A percentile compares a stretch with the other conserved stretches of the same genome.
Conservation (phyloP, 768 basidiomycete species). For the Rhizopogon vinicolor region DNA sequence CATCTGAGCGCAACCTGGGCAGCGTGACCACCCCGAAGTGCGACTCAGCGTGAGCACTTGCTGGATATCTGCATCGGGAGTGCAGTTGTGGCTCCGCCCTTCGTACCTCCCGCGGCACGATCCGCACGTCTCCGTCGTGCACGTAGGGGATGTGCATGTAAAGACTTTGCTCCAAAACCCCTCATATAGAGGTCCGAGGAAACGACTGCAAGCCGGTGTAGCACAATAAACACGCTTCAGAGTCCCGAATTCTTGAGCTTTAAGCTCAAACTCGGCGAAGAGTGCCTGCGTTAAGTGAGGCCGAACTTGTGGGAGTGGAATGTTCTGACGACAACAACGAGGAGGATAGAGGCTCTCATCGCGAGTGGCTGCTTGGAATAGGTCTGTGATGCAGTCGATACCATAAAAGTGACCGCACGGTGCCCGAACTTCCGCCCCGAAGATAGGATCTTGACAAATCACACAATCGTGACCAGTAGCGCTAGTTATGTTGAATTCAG, state of each 20-base stretch:
- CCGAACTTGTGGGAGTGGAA: constrained; percentile 21
- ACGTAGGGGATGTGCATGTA: constrained; percentile 15
- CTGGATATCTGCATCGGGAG: constrained; percentile 18
- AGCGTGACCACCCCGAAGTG: constrained; percentile 30
- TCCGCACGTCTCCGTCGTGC: constrained; percentile 18
- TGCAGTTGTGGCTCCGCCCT: constrained; percentile 22
- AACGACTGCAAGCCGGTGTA: constrained; percentile 28
- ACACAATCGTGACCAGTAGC: constrained; percentile 29
- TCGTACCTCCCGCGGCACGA: constrained; percentile 20
- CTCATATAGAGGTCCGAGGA: constrained; percentile 28
- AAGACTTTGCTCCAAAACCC: constrained; percentile 20
- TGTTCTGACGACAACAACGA: constrained; percentile 30
- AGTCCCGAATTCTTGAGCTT: constrained; percentile 26
- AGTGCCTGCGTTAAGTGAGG: constrained; percentile 19
- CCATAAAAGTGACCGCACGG: constrained; percentile 35
- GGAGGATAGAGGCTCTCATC: constrained; percentile 40
- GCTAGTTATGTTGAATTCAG: background rate
- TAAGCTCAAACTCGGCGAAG: constrained; percentile 19
- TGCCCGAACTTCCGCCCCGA: constrained; percentile 19
- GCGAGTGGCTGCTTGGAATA: constrained; percentile 29
- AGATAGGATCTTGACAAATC: constrained; percentile 30
- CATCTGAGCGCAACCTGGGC: constrained; percentile 35
- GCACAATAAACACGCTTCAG: constrained; percentile 35
- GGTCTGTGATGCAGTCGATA: constrained; percentile 23
- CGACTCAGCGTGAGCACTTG: constrained; percentile 23